Evolutionary conservation across 2,329 filamentous ascomycete genomes (phyloP).

Genomic region (Epichloe elymi): DNA sequence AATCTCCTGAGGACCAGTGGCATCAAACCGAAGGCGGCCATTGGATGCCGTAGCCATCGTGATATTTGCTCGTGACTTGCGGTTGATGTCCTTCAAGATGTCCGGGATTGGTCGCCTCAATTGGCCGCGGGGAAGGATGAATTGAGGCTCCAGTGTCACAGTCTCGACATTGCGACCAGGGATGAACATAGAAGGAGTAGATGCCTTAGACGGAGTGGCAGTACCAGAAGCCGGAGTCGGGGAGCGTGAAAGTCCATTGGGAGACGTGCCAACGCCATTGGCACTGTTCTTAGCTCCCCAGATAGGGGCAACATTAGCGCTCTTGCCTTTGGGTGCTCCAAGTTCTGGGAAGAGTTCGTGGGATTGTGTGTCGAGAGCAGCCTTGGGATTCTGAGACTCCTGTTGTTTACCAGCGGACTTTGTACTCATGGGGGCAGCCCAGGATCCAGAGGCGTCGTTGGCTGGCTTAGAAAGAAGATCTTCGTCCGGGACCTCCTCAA

Average conservation of each 20-base stretch:
- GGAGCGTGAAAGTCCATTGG: conserved; percentile 44
- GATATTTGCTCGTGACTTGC: conserved; percentile 76
- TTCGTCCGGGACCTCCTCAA: conserved; percentile 75
- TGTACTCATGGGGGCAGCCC: conserved; percentile 37
- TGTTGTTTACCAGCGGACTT: conserved; percentile 61
- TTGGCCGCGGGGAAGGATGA: conserved; percentile 63
- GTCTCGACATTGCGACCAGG: conserved; percentile 73
- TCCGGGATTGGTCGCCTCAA: conserved; percentile 72
- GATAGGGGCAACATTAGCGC: conserved; percentile 52
- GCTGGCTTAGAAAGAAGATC: conserved; percentile 49
- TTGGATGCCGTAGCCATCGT: conserved; percentile 61
- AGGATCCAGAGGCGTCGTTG: conserved; percentile 32
- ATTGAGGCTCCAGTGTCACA: conserved; percentile 58
- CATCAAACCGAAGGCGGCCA: conserved; percentile 68
- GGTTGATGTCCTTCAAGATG: conserved; percentile 83
- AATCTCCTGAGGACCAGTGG: conserved; percentile 68
- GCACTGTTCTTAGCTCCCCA: conserved; percentile 62
- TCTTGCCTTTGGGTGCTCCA: conserved; percentile 55
- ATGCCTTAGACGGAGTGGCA: conserved; percentile 25
- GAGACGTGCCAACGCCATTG: conserved; percentile 40
- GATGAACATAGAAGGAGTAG: conserved; percentile 47
- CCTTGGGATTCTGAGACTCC: conserved; percentile 30
- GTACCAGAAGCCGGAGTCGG: conserved; percentile 51
- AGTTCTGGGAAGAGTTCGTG: conserved; percentile 92
- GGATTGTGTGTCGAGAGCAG: conserved; percentile 63